Base-by-base conservation (phyloP, 169 alveolate species). In the Ichthyophthirius multifiliis region DNA sequence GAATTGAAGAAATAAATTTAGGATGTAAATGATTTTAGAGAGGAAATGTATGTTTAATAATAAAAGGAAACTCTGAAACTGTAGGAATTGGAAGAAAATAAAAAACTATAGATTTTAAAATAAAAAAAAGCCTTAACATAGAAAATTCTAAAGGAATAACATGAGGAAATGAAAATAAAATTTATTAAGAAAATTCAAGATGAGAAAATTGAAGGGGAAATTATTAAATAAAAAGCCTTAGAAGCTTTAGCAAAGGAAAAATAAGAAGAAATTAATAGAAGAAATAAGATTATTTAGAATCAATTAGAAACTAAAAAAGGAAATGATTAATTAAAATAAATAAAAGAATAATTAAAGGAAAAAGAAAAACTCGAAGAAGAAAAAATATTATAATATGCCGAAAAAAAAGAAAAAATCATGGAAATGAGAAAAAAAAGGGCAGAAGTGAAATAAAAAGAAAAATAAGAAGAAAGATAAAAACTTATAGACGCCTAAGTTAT, bases 141-240 rank as follows among this genome's bases (percentile, higher is more conserved):
- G 44, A 86, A 83, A 27, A 76, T 89, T 4, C 43, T 81, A 32
- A 75, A 78, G 6, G 75, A 89, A 18, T 64, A 89, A 74, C 89
- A 83, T 20, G 87, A 86, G 13, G 89, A 83, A 23, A 79, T 83
- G 83, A 86, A 83, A 30, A 62, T 74, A 65, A 83, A 76, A 18
- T 75, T 64, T 37, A 83, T 89, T 5, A 86, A 86, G 83, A 62
- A 45, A 47, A 67, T 89, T 9, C 77, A 89, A 45, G 88, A 81
- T 64, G 90, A 89, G 44, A 85, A 67, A 73, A 83, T 89, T 4
- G 94, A 89, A 75, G 94, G 92, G 4, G 88, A 89, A 73, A 74
- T 89, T 4, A 84, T 85, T 23, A 83, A 81, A 43, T 65, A 65
- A 41, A 84, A 85, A 48, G 94, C 89, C 6, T 84, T 76, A 64